These are phyloP conservation scores for Cercospora brassicicola DNA, from an alignment of 2,329 filamentous ascomycete genomes.

Conservation along the genomic window DNA sequence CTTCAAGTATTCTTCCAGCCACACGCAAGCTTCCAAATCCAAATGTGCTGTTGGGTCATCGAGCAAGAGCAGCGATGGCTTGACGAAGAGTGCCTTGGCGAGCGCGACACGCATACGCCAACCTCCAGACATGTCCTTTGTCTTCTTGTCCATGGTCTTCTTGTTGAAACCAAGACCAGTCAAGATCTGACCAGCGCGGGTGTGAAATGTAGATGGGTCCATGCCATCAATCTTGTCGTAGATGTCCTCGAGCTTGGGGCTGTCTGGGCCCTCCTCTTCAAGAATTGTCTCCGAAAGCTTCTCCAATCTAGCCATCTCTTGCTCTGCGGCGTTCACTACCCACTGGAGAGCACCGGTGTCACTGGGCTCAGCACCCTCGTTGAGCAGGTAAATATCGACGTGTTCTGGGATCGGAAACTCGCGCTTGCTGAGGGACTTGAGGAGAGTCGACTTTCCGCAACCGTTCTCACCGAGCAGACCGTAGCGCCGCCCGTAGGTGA, in stretches of 20 bases:
- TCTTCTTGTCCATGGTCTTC: slow-evolving; percentile 96
- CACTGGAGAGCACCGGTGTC: slow-evolving; percentile 92
- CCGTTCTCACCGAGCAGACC: slow-evolving; percentile 97
- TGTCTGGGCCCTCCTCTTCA: slow-evolving; percentile 89
- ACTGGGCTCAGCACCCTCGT: slow-evolving; percentile 88
- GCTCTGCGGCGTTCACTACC: slow-evolving; percentile 93
- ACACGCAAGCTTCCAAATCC: slow-evolving; percentile 98
- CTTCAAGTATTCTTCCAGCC: slow-evolving; percentile 99
- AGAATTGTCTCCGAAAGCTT: slow-evolving; percentile 84
- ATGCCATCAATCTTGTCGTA: slow-evolving; percentile 99
- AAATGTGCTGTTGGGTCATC: slow-evolving; percentile 99
- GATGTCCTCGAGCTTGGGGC: slow-evolving; percentile 83
- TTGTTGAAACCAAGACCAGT: slow-evolving; percentile 99
- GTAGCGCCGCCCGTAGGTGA: slow-evolving; percentile 90
- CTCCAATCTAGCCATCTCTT: slow-evolving; percentile 87
- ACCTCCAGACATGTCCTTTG: slow-evolving; percentile 99
- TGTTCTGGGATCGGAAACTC: slow-evolving; percentile 96
- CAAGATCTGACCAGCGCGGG: slow-evolving; percentile 91
- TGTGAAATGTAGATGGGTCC: slow-evolving; percentile 96
- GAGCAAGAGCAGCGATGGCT: slow-evolving; percentile 90
- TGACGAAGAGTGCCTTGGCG: slow-evolving; percentile 96
- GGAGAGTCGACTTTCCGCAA: slow-evolving; percentile 95
- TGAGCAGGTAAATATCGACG: slow-evolving; percentile 96
- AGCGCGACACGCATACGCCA: slow-evolving; percentile 99
- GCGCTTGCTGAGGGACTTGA: slow-evolving; percentile 90